Evolutionary conservation across 768 basidiomycete species (phyloP).

Genomic region (Chalciporus piperatus): DNA sequence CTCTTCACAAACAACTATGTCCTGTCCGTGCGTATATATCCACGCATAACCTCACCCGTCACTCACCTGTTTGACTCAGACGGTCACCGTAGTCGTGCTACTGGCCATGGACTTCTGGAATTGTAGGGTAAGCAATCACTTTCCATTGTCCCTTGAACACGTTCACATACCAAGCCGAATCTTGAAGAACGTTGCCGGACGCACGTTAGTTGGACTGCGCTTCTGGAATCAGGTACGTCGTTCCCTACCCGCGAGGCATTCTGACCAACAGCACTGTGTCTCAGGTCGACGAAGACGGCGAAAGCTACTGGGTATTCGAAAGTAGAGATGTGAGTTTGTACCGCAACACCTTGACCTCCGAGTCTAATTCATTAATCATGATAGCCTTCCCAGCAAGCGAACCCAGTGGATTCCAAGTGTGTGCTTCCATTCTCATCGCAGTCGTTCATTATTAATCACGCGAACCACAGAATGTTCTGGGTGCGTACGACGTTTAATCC

Average conservation of each 20-base stretch:
- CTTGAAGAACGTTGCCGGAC: constrained; percentile 83
- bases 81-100: constrained; percentile 88
- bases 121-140: constrained; percentile 61
- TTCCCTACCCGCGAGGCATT: not conserved
- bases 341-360: not conserved
- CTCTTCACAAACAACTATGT: constrained; percentile 90
- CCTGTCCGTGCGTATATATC: constrained; percentile 63
- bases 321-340: constrained; percentile 76
- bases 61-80: constrained; percentile 39
- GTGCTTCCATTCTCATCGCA: constrained; percentile 23
- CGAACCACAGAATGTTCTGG: constrained; percentile 81
- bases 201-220: constrained; percentile 89
- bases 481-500: constrained; percentile 41
- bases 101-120: constrained; percentile 99
- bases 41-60: not conserved
- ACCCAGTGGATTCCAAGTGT: constrained; percentile 84
- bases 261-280: constrained; percentile 3
- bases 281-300: constrained; percentile 93
- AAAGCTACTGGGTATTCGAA: constrained; percentile 97
- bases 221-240: constrained; percentile 90
- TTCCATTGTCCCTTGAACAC: not conserved
- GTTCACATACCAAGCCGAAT: not conserved
- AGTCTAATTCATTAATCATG: constrained; percentile 5
- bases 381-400: constrained; percentile 85
- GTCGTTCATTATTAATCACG: constrained; percentile 3